Evolutionary conservation across 2,329 filamentous ascomycete species (phyloP).

Genomic region (Botrytis elliptica): DNA sequence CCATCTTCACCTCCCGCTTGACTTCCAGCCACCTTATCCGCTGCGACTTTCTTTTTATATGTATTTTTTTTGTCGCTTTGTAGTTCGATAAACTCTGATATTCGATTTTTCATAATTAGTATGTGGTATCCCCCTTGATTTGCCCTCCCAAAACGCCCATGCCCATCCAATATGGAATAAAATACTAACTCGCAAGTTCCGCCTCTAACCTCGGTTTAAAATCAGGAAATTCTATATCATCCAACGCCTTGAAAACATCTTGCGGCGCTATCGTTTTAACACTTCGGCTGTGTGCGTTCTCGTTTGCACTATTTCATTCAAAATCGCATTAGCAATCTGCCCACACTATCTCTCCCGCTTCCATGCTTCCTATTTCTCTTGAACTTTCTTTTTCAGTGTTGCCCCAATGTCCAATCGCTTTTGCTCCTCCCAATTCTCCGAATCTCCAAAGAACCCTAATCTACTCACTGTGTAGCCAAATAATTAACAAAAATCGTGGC

Average conservation of each 20-base stretch:
- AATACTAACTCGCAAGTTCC: conserved; percentile 68
- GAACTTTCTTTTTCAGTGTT: neutral
- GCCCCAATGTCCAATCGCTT: neutral
- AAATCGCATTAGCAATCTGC: neutral
- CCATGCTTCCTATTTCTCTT: neutral
- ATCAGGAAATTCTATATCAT: conserved; percentile 70
- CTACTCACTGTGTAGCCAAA: conserved; percentile 67
- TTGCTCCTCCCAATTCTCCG: neutral
- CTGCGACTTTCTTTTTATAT: conserved; percentile 68
- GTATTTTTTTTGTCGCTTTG: conserved; percentile 73
- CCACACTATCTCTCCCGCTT: neutral
- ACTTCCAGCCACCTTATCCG: conserved; percentile 51
- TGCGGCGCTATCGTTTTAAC: conserved; percentile 77
- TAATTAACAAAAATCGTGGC: conserved; percentile 84
- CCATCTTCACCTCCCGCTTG: conserved; percentile 41
- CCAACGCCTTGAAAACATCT: conserved; percentile 74
- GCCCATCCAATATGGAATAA: neutral
- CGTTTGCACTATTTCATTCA: conserved; percentile 60
- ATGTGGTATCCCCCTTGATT: conserved; percentile 19
- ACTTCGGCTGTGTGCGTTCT: conserved; percentile 62
- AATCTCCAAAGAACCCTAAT: neutral
- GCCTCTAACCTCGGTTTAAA: conserved; percentile 71
- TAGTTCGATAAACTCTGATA: conserved; percentile 64
- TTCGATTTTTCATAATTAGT: conserved; percentile 14
- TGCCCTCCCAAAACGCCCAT: neutral